These are phyloP conservation scores for Globisporangium nagaii DNA, from an alignment of 352 stramenopile species.

Conservation along the genomic window DNA sequence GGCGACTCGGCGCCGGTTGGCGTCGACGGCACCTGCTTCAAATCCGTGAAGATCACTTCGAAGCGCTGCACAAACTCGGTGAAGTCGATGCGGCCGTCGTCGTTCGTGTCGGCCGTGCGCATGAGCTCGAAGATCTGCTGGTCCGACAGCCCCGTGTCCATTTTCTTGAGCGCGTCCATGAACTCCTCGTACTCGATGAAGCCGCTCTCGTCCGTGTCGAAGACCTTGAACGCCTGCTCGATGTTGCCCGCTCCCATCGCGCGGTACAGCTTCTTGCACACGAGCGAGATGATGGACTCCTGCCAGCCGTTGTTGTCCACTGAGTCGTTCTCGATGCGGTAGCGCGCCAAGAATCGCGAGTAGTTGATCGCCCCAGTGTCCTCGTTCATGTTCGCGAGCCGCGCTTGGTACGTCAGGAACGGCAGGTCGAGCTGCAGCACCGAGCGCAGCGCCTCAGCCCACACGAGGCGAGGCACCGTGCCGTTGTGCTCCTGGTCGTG, in stretches of 20 bases:
- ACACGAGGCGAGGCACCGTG: slow-evolving; percentile 79
- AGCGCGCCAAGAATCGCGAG: slow-evolving; percentile 90
- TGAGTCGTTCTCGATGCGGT: slow-evolving; percentile 87
- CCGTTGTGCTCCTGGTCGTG: slow-evolving; percentile 89
- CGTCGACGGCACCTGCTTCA: slow-evolving; percentile 29
- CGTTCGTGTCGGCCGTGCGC: slow-evolving; percentile 89
- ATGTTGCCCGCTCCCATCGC: slow-evolving; percentile 88
- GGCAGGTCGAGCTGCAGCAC: slow-evolving; percentile 90
- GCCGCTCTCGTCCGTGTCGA: slow-evolving; percentile 86
- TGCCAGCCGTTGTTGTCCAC: slow-evolving; percentile 87
- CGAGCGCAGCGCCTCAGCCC: slow-evolving; percentile 87
- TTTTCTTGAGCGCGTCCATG: slow-evolving; percentile 83
- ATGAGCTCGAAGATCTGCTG: slow-evolving; percentile 92
- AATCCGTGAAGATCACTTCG: slow-evolving; percentile 88
- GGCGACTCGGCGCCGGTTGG: slow-evolving; percentile 15
- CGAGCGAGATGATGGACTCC: slow-evolving; percentile 85
- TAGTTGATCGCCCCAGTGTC: slow-evolving; percentile 88
- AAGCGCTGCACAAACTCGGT: slow-evolving; percentile 89
- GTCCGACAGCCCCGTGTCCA: slow-evolving; percentile 90
- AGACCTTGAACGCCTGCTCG: slow-evolving; percentile 88
- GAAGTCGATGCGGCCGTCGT: slow-evolving; percentile 90
- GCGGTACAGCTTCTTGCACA: slow-evolving; percentile 91
- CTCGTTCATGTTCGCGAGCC: slow-evolving; percentile 83
- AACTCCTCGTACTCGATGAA: slow-evolving; percentile 95
- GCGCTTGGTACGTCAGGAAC: slow-evolving; percentile 87